Evolutionary conservation across 495 filamentous ascomycete genomes (phyloP), one percentile per base, ranked within the genome.

Genomic region (Aspergillus coremiiformis): DNA sequence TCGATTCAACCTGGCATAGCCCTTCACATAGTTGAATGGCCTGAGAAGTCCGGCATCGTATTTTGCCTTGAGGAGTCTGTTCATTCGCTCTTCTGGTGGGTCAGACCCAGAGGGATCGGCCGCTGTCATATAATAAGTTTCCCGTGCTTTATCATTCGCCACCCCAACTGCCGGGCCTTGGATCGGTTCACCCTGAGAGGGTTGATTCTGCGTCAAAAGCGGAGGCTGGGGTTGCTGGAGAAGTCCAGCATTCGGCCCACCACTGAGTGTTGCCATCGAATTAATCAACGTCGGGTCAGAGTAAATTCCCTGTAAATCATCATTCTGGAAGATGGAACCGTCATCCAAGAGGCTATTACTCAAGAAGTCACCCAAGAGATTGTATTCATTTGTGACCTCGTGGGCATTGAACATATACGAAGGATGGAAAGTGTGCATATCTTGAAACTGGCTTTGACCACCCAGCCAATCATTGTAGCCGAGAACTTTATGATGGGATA

Each of bases 11-110:
- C 90, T 78, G 7, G 89, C 87, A 61, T 97, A 98, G 10, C 94
- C 93, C 60, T 95, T 94, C 55, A 96, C 86, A 67, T 98, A 97
- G 66, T 96, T 96, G 77, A 97, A 98, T 8, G 93, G 93, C 62
- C 90, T 90, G 55, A 98, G 73, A 56, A 98, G 75, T 4, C 93
- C 93, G 2, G 93, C 93, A 59, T 96, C 90, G 61, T 92, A 90
- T 65, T 98, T 98, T 41, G 94, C 93, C 66, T 86, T 85, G 48
- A 98, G 80, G 1, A 98, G 84, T 58, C 90, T 89, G 66, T 93
- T 87, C 89, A 97, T 94, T 51, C 94, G 84, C 64, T 95, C 87
- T 67, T 95, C 90, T 22, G 93, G 91, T 14, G 85, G 83, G 63
- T 93, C 89, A 54, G 89, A 91, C 30, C 93, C 93, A 7, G 87